Percentiles rank a stretch among this genome's conserved stretches.
Conservation (phyloP, 768 basidiomycete genomes). For the Tylopilus vinaceipallidus region DNA sequence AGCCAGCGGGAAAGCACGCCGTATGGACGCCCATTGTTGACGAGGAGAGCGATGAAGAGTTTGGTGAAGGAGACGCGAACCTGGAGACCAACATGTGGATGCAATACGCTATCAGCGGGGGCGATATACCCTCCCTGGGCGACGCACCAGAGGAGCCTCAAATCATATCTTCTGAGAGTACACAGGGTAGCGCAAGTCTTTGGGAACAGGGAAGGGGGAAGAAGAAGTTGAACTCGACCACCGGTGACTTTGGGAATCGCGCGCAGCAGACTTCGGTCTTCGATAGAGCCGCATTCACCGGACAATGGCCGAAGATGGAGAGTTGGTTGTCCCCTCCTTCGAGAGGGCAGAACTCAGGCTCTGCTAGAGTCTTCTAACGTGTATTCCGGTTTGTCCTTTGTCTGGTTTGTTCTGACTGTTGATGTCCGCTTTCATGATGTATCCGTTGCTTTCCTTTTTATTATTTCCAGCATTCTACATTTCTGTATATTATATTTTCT, state of each 20-base stretch:
- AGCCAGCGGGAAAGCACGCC: conserved; percentile 18
- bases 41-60: conserved; percentile 25
- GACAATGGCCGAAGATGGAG: conserved; percentile 37
- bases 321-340: conserved; percentile 31
- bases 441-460: conserved; percentile 3
- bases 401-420: background rate
- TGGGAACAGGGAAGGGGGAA: conserved; percentile 28
- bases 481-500: conserved; percentile 28
- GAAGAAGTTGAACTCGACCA: conserved; percentile 15
- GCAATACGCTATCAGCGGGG: conserved; percentile 31
- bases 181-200: conserved; percentile 5
- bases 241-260: conserved; percentile 22
- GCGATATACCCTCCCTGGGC: conserved; percentile 15
- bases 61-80: conserved; percentile 13
- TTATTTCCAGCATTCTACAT: conserved; percentile 8
- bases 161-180: background rate
- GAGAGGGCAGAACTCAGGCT: conserved; percentile 32
- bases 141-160: conserved; percentile 4
- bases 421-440: conserved; percentile 11
- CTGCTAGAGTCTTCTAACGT: conserved; percentile 30
- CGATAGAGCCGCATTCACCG: conserved; percentile 28
- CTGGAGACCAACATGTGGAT: conserved; percentile 28
- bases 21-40: conserved; percentile 24
- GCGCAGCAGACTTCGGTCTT: conserved; percentile 24
- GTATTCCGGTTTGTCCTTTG: background rate